Percentiles rank a stretch among this genome's conserved stretches.
Conservation (phyloP, 805 yeast genomes). For the Suhomyces sp. region DNA sequence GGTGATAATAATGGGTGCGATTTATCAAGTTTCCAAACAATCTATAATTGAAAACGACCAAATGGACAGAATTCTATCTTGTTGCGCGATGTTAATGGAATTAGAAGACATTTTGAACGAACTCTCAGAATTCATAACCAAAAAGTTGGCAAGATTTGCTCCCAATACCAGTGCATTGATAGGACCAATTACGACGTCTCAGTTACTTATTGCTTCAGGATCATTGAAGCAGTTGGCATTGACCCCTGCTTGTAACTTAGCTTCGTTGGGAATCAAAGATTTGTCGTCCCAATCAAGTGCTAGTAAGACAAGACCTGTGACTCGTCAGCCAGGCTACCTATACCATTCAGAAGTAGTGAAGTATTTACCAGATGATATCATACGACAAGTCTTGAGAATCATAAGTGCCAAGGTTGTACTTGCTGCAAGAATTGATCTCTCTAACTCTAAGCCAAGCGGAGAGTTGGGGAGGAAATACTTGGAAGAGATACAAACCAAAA, state of each 20-base stretch:
- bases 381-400: slow-evolving; percentile 73
- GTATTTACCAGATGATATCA: slow-evolving; percentile 54
- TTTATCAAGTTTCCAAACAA: slow-evolving; percentile 43
- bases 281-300: slow-evolving; percentile 27
- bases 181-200: slow-evolving; percentile 72
- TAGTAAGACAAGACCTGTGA: slow-evolving; percentile 31
- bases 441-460: slow-evolving; percentile 45
- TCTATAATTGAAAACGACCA: slow-evolving; percentile 28
- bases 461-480: slow-evolving; percentile 57
- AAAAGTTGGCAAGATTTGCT: slow-evolving; percentile 58
- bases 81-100: slow-evolving; percentile 48
- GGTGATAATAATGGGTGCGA: slow-evolving; percentile 71
- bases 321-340: slow-evolving; percentile 68
- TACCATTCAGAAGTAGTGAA: slow-evolving; percentile 61
- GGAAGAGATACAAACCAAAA: slow-evolving; percentile 57
- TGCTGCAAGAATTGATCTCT: slow-evolving; percentile 79
- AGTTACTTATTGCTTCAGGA: slow-evolving; percentile 65
- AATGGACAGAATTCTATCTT: slow-evolving; percentile 37
- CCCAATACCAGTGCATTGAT: slow-evolving; percentile 78
- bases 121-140: slow-evolving; percentile 55
- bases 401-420: slow-evolving; percentile 75
- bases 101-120: slow-evolving; percentile 43
- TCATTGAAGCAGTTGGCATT: slow-evolving; percentile 63
- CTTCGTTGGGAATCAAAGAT: slow-evolving; percentile 65
- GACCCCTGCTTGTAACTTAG: slow-evolving; percentile 81